These are phyloP conservation scores for Plasmodium falciparum DNA, from an alignment of 169 alveolate species.

Conservation along the genomic window DNA sequence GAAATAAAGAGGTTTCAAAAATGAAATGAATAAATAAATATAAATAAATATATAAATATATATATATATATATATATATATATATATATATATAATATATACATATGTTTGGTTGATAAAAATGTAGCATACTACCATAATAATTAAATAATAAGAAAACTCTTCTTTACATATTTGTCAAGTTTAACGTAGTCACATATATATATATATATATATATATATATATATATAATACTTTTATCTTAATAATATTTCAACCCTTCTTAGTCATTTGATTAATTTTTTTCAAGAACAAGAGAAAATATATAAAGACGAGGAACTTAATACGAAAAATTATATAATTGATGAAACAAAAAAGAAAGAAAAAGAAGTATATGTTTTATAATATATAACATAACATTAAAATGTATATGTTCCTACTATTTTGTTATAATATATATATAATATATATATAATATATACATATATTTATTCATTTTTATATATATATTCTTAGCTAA, in stretches of 20 bases:
- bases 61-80: not conserved
- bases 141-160: too few species aligned
- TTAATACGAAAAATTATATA: slow-evolving; percentile 16
- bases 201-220: too few species aligned
- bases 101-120: not conserved
- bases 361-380: slow-evolving; percentile 41
- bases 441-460: not conserved
- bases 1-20: slow-evolving; percentile 46
- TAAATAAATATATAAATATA: not conserved
- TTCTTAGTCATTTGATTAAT: slow-evolving; percentile 5
- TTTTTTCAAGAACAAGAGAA: slow-evolving; percentile 59
- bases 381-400: not conserved
- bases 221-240: not conserved
- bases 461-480: not conserved
- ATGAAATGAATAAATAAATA: slow-evolving; percentile 2
- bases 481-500: slow-evolving; percentile 15
- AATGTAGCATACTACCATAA: too few species aligned
- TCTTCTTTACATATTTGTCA: too few species aligned
- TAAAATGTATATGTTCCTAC: not conserved
- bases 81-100: not conserved
- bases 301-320: slow-evolving; percentile 43
- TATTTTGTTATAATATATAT: not conserved
- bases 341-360: slow-evolving; percentile 14
- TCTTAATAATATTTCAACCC: not conserved
- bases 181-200: not conserved